Percentiles rank a stretch among this genome's conserved stretches.
Conservation (phyloP, 352 stramenopile species). For the Globisporangium paroecandrum region DNA sequence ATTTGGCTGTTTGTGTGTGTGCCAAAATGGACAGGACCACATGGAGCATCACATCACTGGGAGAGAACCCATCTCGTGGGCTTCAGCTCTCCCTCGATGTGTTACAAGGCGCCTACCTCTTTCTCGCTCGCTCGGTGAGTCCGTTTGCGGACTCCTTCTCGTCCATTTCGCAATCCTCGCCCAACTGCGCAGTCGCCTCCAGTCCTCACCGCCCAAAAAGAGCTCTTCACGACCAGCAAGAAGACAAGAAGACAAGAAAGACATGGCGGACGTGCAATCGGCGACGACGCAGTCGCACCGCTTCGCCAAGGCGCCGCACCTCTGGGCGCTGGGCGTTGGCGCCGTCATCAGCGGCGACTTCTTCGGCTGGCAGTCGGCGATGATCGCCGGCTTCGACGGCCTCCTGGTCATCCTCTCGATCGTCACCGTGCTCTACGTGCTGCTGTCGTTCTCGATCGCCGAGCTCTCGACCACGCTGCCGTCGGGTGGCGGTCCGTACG, state of each 20-base stretch:
- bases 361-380: slow-evolving; percentile 57
- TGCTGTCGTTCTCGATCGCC: slow-evolving; percentile 69
- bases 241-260: neutral
- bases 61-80: slow-evolving; percentile 2
- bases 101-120: neutral
- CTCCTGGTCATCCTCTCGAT: slow-evolving; percentile 56
- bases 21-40: neutral
- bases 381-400: slow-evolving; percentile 53
- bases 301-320: slow-evolving; percentile 50
- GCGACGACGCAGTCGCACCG: slow-evolving; percentile 20
- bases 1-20: neutral
- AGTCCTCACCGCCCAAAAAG: neutral
- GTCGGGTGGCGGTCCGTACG: slow-evolving; percentile 50
- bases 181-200: slow-evolving; percentile 2
- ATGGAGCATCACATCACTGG: neutral
- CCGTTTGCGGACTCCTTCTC: neutral
- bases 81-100: slow-evolving; percentile 4
- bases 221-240: neutral
- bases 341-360: slow-evolving; percentile 59
- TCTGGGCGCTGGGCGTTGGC: slow-evolving; percentile 56
- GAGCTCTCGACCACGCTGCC: slow-evolving; percentile 61
- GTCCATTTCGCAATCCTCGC: slow-evolving; percentile 1
- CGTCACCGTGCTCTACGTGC: slow-evolving; percentile 58
- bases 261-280: slow-evolving; percentile 8
- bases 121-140: neutral